These are phyloP conservation scores for Pythium insidiosum DNA, from an alignment of 352 stramenopile species.

Conservation along the genomic window DNA sequence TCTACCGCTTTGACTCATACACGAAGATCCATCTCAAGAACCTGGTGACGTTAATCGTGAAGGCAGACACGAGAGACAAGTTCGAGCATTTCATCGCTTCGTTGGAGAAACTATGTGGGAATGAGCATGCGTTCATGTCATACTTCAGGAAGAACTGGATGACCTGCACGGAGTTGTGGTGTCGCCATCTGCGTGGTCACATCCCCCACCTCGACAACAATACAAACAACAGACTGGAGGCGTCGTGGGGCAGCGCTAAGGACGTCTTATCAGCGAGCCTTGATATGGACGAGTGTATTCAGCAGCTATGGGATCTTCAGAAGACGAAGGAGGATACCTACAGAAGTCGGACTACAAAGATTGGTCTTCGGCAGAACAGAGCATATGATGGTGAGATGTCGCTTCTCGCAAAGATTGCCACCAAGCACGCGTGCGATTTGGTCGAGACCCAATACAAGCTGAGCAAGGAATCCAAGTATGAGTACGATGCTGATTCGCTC, in stretches of 20 bases:
- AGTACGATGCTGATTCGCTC: not conserved
- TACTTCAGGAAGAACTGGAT: conserved; percentile 6
- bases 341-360: not conserved
- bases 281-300: not conserved
- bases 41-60: not conserved
- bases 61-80: not conserved
- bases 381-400: not conserved
- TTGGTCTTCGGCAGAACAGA: not conserved
- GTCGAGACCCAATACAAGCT: not conserved
- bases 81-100: not conserved
- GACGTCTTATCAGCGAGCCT: not conserved
- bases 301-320: not conserved
- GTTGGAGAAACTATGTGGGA: not conserved
- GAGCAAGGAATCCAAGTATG: not conserved
- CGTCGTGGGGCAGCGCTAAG: conserved; percentile 1
- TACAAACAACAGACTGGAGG: conserved; percentile 5
- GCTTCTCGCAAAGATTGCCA: not conserved
- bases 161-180: conserved; percentile 2
- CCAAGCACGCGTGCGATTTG: not conserved
- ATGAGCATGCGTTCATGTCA: conserved; percentile 1
- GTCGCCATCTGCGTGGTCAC: not conserved
- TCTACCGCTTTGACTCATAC: not conserved
- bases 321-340: not conserved
- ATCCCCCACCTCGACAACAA: conserved; percentile 7
- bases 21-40: not conserved